Evolutionary conservation across 768 basidiomycete genomes (phyloP).

Genomic region (Sistotremastrum suecicum): DNA sequence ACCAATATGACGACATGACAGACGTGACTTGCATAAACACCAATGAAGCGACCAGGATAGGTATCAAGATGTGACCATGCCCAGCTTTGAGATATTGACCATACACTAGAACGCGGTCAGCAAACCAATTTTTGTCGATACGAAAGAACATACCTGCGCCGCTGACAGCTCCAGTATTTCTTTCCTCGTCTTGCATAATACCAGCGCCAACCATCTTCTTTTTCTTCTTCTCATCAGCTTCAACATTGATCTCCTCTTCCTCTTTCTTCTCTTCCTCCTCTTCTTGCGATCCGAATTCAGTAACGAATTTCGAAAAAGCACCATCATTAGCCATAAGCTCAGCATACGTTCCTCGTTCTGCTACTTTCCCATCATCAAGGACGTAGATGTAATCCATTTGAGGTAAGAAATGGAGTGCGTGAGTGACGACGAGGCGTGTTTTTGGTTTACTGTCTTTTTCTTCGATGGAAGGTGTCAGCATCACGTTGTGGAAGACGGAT

Average conservation of each 20-base stretch:
- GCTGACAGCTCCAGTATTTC: slow-evolving; percentile 61
- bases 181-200: slow-evolving; percentile 77
- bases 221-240: slow-evolving; percentile 27
- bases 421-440: slow-evolving; percentile 83
- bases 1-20: slow-evolving; percentile 69
- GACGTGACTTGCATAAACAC: slow-evolving; percentile 53
- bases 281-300: slow-evolving; percentile 64
- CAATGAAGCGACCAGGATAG: slow-evolving; percentile 46
- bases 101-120: slow-evolving; percentile 18
- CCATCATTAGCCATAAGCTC: slow-evolving; percentile 52
- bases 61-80: slow-evolving; percentile 48
- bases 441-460: slow-evolving; percentile 34
- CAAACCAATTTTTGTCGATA: slow-evolving; percentile 1
- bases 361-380: slow-evolving; percentile 61
- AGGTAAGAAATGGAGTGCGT: slow-evolving; percentile 82
- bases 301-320: slow-evolving; percentile 59
- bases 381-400: slow-evolving; percentile 79
- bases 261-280: slow-evolving; percentile 33
- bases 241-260: slow-evolving; percentile 19
- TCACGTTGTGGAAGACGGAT: slow-evolving; percentile 72
- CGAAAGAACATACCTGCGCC: slow-evolving; percentile 7
- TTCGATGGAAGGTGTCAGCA: slow-evolving; percentile 21
- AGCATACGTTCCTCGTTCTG: slow-evolving; percentile 66
- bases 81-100: slow-evolving; percentile 52
- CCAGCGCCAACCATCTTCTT: slow-evolving; percentile 28